Conservation (phyloP, 805 yeast genomes). For the Candida krabiensis region DNA sequence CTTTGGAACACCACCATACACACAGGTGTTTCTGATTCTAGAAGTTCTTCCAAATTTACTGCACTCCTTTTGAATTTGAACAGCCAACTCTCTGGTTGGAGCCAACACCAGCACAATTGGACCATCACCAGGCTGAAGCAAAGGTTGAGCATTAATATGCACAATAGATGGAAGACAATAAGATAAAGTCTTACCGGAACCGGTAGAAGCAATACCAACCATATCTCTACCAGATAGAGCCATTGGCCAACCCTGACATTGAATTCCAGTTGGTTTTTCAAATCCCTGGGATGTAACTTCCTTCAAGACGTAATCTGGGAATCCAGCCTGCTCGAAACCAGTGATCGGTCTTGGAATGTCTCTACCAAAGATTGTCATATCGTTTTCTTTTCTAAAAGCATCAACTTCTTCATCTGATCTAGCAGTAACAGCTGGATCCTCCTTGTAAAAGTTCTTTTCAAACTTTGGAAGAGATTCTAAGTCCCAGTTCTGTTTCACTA, state of each 20-base stretch:
- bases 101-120: slow-evolving; percentile 95
- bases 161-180: slow-evolving; percentile 97
- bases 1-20: slow-evolving; percentile 99
- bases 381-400: slow-evolving; percentile 76
- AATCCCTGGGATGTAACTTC: slow-evolving; percentile 93
- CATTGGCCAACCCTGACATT: slow-evolving; percentile 99
- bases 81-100: slow-evolving; percentile 98
- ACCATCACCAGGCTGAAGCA: slow-evolving; percentile 91
- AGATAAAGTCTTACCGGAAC: slow-evolving; percentile 97
- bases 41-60: slow-evolving; percentile 90
- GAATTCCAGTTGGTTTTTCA: slow-evolving; percentile 92
- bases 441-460: slow-evolving; percentile 92
- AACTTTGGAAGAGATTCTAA: slow-evolving; percentile 75
- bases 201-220: slow-evolving; percentile 99
- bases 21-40: slow-evolving; percentile 94
- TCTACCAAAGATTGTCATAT: slow-evolving; percentile 81
- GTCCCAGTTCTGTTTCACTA: slow-evolving; percentile 82
- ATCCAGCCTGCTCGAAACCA: slow-evolving; percentile 93
- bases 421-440: slow-evolving; percentile 72
- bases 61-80: slow-evolving; percentile 95
- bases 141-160: slow-evolving; percentile 97
- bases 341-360: slow-evolving; percentile 95
- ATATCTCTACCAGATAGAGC: slow-evolving; percentile 98
- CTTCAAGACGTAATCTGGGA: slow-evolving; percentile 87
- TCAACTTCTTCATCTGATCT: slow-evolving; percentile 74